Base-by-base conservation (phyloP, 2,329 filamentous ascomycete species). In the Bipolaris cookei region DNA sequence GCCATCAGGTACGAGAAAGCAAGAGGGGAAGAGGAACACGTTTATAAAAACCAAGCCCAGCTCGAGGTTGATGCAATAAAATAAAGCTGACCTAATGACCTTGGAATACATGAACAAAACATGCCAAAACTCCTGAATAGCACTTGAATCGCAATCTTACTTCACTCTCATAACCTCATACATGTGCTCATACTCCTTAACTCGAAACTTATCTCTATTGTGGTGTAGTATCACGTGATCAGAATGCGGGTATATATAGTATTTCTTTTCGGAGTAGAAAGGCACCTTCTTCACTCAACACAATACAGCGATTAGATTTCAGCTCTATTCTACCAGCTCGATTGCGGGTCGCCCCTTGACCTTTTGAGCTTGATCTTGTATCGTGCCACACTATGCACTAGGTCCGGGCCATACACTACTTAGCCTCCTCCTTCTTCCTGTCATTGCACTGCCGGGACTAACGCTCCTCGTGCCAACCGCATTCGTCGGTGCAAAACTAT, bases 381-480 rank as follows among this genome's bases (percentile, higher is more conserved):
- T n/a, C n/a, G n/a, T n/a, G n/a, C n/a, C n/a, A n/a, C n/a, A n/a
- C n/a, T n/a, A 62, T 25, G 44, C 18, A 47, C 49, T 45, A 11
- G 65, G 61, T 20, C 67, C 71, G 30, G 74, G 72, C 72, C 71
- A 75, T 32, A 72, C 71, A 62, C 71, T 76, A 48, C 72, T 75
- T 61, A 76, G 61, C 42, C 74, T 65, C 48, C 73, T 69, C 48
- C 73, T 62, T 47, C 72, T 68, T 30, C 64, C 61, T 54, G 64
- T 59, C 61, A 67, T 59, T n/a, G 63, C 66, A 57, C 66, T 70
- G 16, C 66, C 67, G 2, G 73, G 73, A 54, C 72, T 74, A 42
- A 73, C 64, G 57, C 72, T 74, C 32, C 71, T 65, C 6, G 59
- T 47, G 18, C 63, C 62, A 6, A 42, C 57, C 8, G 46, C 59